A percentile compares a stretch with the other conserved stretches of the same genome.
Conservation (phyloP, 2,329 filamentous ascomycete species). For the Graphilbum ipis-grandicollis region DNA sequence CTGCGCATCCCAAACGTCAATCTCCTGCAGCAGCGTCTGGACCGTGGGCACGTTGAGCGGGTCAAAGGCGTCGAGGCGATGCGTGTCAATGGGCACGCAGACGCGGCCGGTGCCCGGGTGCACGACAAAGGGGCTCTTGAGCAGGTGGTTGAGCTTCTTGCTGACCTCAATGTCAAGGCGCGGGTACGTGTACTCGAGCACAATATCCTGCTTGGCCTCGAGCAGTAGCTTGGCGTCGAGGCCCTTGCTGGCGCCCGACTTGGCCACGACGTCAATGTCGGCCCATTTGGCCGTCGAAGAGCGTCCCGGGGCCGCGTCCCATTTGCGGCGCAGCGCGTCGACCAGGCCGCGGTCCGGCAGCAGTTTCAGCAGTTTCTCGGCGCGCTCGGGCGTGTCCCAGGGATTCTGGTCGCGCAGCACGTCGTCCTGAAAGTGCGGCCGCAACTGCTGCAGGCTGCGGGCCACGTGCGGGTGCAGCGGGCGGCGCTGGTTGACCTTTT, state of each 20-base stretch:
- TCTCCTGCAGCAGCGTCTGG: constrained; percentile 62
- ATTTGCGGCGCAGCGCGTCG: constrained; percentile 72
- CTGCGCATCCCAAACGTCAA: constrained; percentile 53
- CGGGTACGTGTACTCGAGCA: constrained; percentile 95
- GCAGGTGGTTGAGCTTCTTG: constrained; percentile 94
- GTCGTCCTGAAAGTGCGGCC: constrained; percentile 66
- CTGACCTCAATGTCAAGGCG: constrained; percentile 92
- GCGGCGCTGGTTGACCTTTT: constrained; percentile 68
- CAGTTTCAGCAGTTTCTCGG: constrained; percentile 64
- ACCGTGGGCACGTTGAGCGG: constrained; percentile 82
- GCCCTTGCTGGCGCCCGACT: constrained; percentile 51
- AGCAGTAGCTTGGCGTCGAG: constrained; percentile 59
- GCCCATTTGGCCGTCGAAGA: constrained; percentile 74
- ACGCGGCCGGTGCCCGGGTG: constrained; percentile 88
- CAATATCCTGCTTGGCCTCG: constrained; percentile 88
- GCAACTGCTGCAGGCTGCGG: constrained; percentile 75
- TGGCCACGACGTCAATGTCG: constrained; percentile 77
- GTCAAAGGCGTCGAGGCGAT: constrained; percentile 63
- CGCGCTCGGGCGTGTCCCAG: constrained; percentile 53
- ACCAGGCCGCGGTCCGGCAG: constrained; percentile 67
- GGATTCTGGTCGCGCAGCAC: constrained; percentile 77
- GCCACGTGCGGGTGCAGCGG: constrained; percentile 80
- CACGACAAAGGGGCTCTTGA: constrained; percentile 92
- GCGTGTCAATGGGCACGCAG: constrained; percentile 82
- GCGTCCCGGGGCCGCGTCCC: constrained; percentile 62